phyloP scores from a whole-genome alignment of 2,329 filamentous ascomycete species.

The Ophiostoma triangulosporum region DNA sequence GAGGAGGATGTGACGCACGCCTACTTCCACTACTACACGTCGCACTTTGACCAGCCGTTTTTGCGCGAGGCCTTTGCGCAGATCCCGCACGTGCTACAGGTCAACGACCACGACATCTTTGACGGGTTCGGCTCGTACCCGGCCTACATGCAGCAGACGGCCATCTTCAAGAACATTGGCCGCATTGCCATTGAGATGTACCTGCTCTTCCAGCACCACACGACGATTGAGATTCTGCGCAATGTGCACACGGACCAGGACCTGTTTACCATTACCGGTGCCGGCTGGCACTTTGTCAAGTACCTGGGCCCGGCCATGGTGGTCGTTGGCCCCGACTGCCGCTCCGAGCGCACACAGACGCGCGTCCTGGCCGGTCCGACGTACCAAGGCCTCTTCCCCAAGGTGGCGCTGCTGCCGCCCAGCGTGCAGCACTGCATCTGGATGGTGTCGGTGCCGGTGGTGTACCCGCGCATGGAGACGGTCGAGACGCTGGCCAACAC shows the following conservation, averaged over 20 bases:
- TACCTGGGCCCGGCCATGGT: conserved; percentile 85
- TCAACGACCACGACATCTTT: conserved; percentile 99
- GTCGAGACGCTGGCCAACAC: conserved; percentile 87
- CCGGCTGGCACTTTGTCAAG: conserved; percentile 97
- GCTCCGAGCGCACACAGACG: conserved; percentile 78
- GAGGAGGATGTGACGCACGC: conserved; percentile 93
- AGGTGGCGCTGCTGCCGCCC: conserved; percentile 77
- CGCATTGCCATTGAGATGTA: conserved; percentile 96
- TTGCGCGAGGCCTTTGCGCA: conserved; percentile 91
- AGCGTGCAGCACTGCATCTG: conserved; percentile 94
- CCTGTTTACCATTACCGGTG: conserved; percentile 92
- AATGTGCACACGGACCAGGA: conserved; percentile 81
- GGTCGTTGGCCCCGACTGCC: conserved; percentile 78
- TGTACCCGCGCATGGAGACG: conserved; percentile 84
- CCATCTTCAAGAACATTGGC: conserved; percentile 97
- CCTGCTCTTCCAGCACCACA: conserved; percentile 94
- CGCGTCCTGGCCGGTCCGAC: conserved; percentile 93
- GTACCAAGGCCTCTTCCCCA: conserved; percentile 94
- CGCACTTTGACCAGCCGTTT: conserved; percentile 94
- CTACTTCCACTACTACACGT: conserved; percentile 98
- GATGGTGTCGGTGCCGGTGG: conserved; percentile 82
- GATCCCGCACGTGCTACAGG: conserved; percentile 82
- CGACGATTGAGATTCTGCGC: conserved; percentile 81
- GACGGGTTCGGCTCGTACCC: conserved; percentile 96
- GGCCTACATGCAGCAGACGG: conserved; percentile 94